Evolutionary conservation across 139 green algal genomes (phyloP), one percentile per base, ranked within the genome.

Genomic region (Tetraselmis chui): DNA sequence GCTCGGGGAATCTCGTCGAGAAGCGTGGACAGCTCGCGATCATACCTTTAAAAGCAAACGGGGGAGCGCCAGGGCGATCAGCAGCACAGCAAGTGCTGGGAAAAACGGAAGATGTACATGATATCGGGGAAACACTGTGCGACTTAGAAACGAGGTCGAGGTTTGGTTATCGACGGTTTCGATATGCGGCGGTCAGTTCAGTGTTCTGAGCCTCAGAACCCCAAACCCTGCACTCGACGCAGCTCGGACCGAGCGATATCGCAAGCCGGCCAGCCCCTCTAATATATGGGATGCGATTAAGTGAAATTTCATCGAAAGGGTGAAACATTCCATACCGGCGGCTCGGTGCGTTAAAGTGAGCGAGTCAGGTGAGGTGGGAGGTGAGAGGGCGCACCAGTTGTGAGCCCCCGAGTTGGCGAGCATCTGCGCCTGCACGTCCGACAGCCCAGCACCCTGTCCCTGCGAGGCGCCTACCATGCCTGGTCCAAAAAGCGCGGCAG

Each of bases 1-100:
- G 93, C 91, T 0, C 94, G 81, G 11, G 89, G 94, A 23, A 96
- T 91, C n/a, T 98, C 94, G 29, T 97, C 93, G 26, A 97, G 79
- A 28, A 97, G 84, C 30, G 89, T 91, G 1, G 79, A 87, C 1
- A 96, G 86, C 32, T 95, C 91, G 24, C 87, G 86, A 78, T 95
- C 82, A 59, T 82, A 85, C 45, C 45, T 67, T 5, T 18, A 5
- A 5, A 5, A 5, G 11, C 5, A 67, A 67, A 67, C 18, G 45
- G 18, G 45, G 18, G 11, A 67, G 18, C 45, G 45, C n/a, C n/a
- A n/a, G n/a, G n/a, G n/a, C n/a, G n/a, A n/a, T n/a, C n/a, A n/a
- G n/a, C n/a, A n/a, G n/a, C n/a, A n/a, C n/a, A n/a, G n/a, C n/a
- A n/a, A n/a, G n/a, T n/a, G n/a, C n/a, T n/a, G n/a, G n/a, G n/a